A percentile compares a stretch with the other conserved stretches of the same genome.
Conservation (phyloP, 2,329 filamentous ascomycete genomes). For the Talaromyces sp. region DNA sequence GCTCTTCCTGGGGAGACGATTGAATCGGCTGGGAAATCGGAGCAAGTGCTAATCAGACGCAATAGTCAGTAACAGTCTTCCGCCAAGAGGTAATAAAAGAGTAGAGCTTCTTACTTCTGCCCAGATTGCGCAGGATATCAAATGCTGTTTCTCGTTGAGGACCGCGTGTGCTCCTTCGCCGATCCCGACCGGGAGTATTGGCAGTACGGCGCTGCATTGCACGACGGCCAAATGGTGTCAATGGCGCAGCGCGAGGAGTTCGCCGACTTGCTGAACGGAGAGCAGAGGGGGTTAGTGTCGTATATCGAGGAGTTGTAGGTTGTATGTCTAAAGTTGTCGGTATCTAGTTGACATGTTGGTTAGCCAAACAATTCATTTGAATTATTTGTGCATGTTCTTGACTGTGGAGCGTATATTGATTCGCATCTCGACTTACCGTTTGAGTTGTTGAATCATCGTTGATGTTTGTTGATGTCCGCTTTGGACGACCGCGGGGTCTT, state of each 20-base stretch:
- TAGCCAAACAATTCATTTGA: background rate
- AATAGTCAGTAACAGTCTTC: background rate
- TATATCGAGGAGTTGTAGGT: constrained; percentile 34
- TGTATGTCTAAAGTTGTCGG: constrained; percentile 4
- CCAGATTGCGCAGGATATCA: constrained; percentile 50
- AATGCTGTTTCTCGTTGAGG: constrained; percentile 52
- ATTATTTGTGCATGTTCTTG: background rate
- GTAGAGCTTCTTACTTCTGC: constrained; percentile 40
- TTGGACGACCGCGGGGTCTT: constrained; percentile 10
- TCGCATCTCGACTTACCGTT: constrained; percentile 2
- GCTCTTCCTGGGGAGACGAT: constrained; percentile 42
- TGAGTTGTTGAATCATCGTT: constrained; percentile 17
- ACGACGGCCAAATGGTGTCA: constrained; percentile 52
- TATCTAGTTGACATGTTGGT: background rate
- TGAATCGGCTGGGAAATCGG: constrained; percentile 43
- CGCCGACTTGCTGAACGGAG: constrained; percentile 30
- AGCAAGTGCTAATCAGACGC: constrained; percentile 42
- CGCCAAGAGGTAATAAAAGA: background rate
- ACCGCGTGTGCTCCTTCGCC: constrained; percentile 44
- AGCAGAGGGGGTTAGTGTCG: constrained; percentile 28
- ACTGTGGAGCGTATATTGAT: no score
- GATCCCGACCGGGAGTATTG: constrained; percentile 47
- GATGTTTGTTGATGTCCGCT: constrained; percentile 17
- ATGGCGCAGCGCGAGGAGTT: constrained; percentile 41
- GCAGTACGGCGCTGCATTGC: constrained; percentile 51